Conservation (phyloP, 176 grass and related monocot genomes). For the Avena eriantha region DNA sequence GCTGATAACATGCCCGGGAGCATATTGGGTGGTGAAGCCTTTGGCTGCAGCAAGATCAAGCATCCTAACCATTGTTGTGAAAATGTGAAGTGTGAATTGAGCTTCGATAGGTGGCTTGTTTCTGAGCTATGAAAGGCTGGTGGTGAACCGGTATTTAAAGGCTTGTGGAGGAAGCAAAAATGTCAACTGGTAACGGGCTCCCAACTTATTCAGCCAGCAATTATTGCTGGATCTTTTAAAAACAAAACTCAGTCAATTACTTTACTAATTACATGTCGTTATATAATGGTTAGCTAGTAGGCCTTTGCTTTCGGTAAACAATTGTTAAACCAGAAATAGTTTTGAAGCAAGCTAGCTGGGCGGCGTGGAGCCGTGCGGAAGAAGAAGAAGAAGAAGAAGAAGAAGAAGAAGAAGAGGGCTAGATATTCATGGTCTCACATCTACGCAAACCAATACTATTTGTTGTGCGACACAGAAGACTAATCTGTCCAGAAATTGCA, state of each 20-base stretch:
- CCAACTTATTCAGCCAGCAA: neutral
- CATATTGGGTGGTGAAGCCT: neutral
- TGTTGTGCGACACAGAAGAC: neutral
- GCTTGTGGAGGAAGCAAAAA: neutral
- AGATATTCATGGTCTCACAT: neutral
- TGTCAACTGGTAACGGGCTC: neutral
- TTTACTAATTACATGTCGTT: neutral
- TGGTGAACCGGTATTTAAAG: neutral
- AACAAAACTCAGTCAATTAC: neutral
- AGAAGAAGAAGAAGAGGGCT: neutral
- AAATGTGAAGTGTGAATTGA: neutral
- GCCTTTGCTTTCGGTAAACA: neutral
- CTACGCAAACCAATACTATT: neutral
- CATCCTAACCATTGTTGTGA: neutral
- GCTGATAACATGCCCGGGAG: neutral
- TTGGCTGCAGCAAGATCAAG: slow-evolving; percentile 4
- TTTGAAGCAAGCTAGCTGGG: neutral
- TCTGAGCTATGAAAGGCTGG: neutral
- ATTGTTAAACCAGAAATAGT: neutral
- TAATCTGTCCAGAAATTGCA: neutral
- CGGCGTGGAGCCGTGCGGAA: neutral
- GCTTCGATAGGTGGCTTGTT: neutral
- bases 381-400: neutral
- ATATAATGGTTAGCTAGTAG: neutral
- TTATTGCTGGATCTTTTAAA: too few species aligned